Evolutionary conservation across 768 basidiomycete species (phyloP).

Genomic region (Podaxis rugospora): DNA sequence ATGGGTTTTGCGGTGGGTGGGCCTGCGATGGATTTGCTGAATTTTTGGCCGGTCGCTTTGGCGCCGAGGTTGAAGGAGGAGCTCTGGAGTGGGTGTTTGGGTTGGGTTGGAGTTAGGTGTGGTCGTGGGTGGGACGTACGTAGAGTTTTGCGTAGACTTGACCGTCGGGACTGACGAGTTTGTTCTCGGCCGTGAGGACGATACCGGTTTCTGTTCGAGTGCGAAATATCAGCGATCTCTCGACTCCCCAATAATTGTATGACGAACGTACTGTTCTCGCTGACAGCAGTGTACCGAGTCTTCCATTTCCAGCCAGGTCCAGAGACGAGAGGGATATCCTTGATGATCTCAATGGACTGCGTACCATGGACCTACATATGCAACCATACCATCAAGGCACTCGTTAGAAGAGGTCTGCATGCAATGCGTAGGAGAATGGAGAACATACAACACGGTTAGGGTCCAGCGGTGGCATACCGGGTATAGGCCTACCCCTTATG

Average conservation of each 20-base stretch:
- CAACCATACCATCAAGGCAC: neutral
- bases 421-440: neutral
- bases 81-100: constrained; percentile 29
- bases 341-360: constrained; percentile 77
- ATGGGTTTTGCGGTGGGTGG: constrained; percentile 57
- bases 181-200: constrained; percentile 59
- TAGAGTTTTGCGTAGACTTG: constrained; percentile 59
- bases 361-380: constrained; percentile 63
- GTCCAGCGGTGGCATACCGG: constrained; percentile 69
- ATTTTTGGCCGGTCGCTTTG: constrained; percentile 58
- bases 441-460: constrained; percentile 63
- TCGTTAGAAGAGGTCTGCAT: neutral
- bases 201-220: constrained; percentile 62
- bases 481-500: constrained; percentile 39
- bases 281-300: constrained; percentile 60
- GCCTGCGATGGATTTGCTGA: constrained; percentile 55
- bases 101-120: neutral
- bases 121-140: constrained; percentile 27
- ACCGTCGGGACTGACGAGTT: constrained; percentile 60
- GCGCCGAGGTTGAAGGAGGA: constrained; percentile 70
- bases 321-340: constrained; percentile 69
- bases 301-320: constrained; percentile 79
- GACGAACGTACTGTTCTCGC: constrained; percentile 70
- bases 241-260: neutral
- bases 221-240: neutral